These are phyloP conservation scores for Pseudogymnoascus sp. DNA, from an alignment of 2,329 filamentous ascomycete genomes.

Conservation along the genomic window DNA sequence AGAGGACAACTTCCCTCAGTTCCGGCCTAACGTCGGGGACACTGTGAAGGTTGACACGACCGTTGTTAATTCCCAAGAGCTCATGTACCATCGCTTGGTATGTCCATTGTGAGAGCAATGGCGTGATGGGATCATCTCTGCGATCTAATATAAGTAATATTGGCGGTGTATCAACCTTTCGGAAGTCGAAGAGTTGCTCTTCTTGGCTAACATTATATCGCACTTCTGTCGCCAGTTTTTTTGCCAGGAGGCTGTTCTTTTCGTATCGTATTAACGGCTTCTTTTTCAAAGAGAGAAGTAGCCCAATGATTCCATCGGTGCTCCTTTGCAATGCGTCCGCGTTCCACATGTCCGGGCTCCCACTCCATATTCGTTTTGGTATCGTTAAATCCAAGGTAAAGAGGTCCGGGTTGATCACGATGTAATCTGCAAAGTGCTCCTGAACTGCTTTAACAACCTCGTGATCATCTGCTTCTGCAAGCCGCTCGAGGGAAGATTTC, in stretches of 20 bases:
- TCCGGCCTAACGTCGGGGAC: constrained; percentile 80
- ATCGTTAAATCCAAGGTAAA: constrained; percentile 71
- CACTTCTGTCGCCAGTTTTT: constrained; percentile 88
- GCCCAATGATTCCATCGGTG: constrained; percentile 77
- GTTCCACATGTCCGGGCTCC: constrained; percentile 81
- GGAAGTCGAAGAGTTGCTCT: constrained; percentile 92
- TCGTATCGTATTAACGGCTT: constrained; percentile 90
- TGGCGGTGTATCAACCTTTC: constrained; percentile 87
- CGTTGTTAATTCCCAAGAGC: constrained; percentile 85
- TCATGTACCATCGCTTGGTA: constrained; percentile 99
- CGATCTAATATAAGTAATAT: constrained; percentile 86
- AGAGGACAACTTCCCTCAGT: constrained; percentile 87
- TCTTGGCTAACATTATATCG: constrained; percentile 92
- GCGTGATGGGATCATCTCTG: constrained; percentile 89
- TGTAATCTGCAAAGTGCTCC: constrained; percentile 93
- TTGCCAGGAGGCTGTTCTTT: constrained; percentile 80
- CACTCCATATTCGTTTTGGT: constrained; percentile 72
- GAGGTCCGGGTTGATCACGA: constrained; percentile 89
- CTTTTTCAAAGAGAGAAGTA: constrained; percentile 87
- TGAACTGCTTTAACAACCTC: constrained; percentile 92
- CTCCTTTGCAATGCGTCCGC: constrained; percentile 77
- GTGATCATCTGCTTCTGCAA: constrained; percentile 94
- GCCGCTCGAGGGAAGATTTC: constrained; percentile 86
- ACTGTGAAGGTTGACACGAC: constrained; percentile 79
- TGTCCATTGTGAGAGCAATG: constrained; percentile 93